Evolutionary conservation across 306 rosid species (phyloP).

Genomic region (Trifolium subterraneum): DNA sequence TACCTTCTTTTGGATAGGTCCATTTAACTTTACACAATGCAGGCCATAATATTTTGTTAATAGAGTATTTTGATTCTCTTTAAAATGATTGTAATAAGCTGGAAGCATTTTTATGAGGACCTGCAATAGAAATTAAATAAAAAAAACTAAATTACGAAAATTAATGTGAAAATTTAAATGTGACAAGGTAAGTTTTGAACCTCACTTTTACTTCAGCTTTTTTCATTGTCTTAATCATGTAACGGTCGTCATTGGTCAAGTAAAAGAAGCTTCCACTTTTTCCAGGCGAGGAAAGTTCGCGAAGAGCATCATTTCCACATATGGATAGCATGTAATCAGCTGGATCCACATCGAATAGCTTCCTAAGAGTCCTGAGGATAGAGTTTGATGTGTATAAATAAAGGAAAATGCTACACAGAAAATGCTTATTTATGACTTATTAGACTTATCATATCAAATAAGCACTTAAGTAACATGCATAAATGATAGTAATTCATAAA

Average conservation of each 20-base stretch:
- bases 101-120: conserved; percentile 85
- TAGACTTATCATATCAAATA: not conserved
- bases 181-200: conserved; percentile 14
- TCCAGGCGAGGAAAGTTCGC: conserved; percentile 93
- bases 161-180: conserved; percentile 12
- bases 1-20: conserved; percentile 88
- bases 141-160: not conserved
- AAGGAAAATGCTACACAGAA: not conserved
- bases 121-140: conserved; percentile 46
- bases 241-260: conserved; percentile 92
- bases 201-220: conserved; percentile 94
- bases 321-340: conserved; percentile 97
- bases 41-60: conserved; percentile 87
- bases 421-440: not conserved
- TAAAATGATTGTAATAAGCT: conserved; percentile 81
- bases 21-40: conserved; percentile 85
- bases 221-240: conserved; percentile 93
- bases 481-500: not conserved
- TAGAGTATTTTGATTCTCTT: conserved; percentile 69
- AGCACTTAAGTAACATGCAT: not conserved
- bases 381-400: conserved; percentile 10
- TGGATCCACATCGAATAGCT: conserved; percentile 89
- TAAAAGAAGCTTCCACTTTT: conserved; percentile 98
- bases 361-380: conserved; percentile 77
- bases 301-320: conserved; percentile 90